phyloP scores from a whole-genome alignment of 2,329 filamentous ascomycete species.

The Cordyceps sp. region DNA sequence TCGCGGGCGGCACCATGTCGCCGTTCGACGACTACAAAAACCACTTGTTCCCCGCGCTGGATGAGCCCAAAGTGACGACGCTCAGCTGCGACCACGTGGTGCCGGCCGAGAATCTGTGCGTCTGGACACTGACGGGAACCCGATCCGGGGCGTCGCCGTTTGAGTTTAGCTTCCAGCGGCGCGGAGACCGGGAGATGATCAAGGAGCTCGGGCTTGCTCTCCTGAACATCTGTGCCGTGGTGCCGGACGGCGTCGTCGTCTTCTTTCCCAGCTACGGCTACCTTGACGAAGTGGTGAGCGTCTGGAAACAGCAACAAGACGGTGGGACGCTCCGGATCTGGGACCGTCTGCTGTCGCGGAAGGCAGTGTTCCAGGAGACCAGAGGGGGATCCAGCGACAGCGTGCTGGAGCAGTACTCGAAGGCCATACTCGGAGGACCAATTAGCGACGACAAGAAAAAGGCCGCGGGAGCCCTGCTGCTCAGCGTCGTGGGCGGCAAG shows the following conservation, averaged over 20 bases:
- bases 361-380: constrained; percentile 44
- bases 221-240: constrained; percentile 50
- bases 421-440: constrained; percentile 38
- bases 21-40: constrained; percentile 82
- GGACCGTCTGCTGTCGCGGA: constrained; percentile 39
- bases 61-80: constrained; percentile 48
- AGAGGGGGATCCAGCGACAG: constrained; percentile 46
- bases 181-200: constrained; percentile 54
- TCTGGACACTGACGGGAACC: constrained; percentile 46
- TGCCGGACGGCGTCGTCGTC: constrained; percentile 79
- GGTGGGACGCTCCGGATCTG: constrained; percentile 24
- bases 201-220: constrained; percentile 59
- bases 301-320: constrained; percentile 32
- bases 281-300: constrained; percentile 52
- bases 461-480: constrained; percentile 51
- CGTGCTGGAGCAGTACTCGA: constrained; percentile 55
- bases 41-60: constrained; percentile 68
- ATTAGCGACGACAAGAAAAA: not conserved
- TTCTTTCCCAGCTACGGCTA: constrained; percentile 97
- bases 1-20: constrained; percentile 95
- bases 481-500: constrained; percentile 86
- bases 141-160: constrained; percentile 35
- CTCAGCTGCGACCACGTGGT: constrained; percentile 94
- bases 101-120: constrained; percentile 62
- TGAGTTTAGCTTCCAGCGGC: constrained; percentile 75